Evolutionary conservation across 495 filamentous ascomycete species (phyloP), one percentile per base, ranked within the genome.

Genomic region (Penicillium roqueforti): DNA sequence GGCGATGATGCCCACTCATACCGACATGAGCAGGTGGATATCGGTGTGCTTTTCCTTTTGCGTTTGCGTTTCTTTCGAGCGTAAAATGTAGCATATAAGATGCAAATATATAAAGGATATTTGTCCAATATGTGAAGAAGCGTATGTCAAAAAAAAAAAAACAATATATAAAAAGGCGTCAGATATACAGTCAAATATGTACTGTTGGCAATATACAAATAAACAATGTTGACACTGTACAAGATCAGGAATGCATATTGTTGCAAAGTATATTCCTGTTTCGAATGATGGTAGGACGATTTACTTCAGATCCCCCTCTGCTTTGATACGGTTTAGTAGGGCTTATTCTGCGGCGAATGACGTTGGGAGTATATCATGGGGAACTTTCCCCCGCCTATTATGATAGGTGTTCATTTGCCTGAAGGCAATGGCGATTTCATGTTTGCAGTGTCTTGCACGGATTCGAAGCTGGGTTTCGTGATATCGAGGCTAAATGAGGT

Each of bases 1-100:
- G 53, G 10, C 68, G 65, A 51, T 66, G 63, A 44, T 62, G 46
- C n/a, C 55, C 62, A 25, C 51, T 60, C 67, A 75, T 72, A 40
- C 40, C 45, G 31, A 36, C 28, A 41, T 39, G 6, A 25, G 39
- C 8, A 23, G n/a, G 1, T 8, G 6, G 7, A 14, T 3, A 16
- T n/a, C 6, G 32, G 13, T 16, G 3, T 31, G 9, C 16, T 8
- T 36, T 6, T 16, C 8, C 6, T 6, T 34, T 34, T 6, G 31
- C 13, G 1, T 34, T 34, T 34, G 13, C 32, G 14, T 13, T 34
- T 23, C 22, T 23, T 31, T 3, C n/a, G n/a, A n/a, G n/a, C n/a
- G n/a, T 31, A 26, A 13, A 23, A 14, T 44, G 42, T 8, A 28
- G 20, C 6, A 20, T 37, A 31, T 37, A 23, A 42, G 47, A 45